Conservation (phyloP, 208 protist genomes). For the Acanthamoeba culbertsoni region DNA sequence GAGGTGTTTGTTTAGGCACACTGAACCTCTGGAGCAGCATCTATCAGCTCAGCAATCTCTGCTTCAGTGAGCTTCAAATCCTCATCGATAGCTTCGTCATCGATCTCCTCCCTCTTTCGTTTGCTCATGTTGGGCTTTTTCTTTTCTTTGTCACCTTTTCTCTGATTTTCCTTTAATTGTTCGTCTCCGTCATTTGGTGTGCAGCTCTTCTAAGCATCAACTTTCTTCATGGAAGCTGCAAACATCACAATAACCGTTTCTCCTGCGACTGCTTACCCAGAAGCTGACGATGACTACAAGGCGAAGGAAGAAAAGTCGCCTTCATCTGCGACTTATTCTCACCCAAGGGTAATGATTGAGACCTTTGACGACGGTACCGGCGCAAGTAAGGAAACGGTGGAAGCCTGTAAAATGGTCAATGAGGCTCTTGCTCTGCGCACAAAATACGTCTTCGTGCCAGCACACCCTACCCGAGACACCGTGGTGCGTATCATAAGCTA, state of each 20-base stretch:
- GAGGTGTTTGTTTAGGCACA: background rate
- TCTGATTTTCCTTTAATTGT: background rate
- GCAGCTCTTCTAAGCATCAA: background rate
- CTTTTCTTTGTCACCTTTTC: background rate
- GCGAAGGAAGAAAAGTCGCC: background rate
- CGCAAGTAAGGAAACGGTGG: background rate
- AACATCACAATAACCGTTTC: background rate
- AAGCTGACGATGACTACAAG: background rate
- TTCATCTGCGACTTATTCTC: background rate
- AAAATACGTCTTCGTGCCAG: slow-evolving; percentile 56
- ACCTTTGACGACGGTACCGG: slow-evolving; percentile 9
- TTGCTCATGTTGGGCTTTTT: slow-evolving; percentile 21
- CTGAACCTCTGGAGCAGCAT: slow-evolving; percentile 4
- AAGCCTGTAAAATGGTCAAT: background rate
- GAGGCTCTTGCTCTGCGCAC: slow-evolving; percentile 24
- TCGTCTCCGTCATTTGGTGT: background rate
- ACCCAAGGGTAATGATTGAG: slow-evolving; percentile 13
- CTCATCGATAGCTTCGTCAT: background rate
- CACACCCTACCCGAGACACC: background rate
- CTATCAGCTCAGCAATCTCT: slow-evolving; percentile 12
- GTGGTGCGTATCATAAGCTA: background rate
- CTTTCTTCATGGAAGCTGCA: background rate
- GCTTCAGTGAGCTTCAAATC: slow-evolving; percentile 15
- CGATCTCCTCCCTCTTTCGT: slow-evolving; percentile 2
- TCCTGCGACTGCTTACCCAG: background rate